Conservation (phyloP, 441 rosid genomes). For the Breynia disticha region DNA sequence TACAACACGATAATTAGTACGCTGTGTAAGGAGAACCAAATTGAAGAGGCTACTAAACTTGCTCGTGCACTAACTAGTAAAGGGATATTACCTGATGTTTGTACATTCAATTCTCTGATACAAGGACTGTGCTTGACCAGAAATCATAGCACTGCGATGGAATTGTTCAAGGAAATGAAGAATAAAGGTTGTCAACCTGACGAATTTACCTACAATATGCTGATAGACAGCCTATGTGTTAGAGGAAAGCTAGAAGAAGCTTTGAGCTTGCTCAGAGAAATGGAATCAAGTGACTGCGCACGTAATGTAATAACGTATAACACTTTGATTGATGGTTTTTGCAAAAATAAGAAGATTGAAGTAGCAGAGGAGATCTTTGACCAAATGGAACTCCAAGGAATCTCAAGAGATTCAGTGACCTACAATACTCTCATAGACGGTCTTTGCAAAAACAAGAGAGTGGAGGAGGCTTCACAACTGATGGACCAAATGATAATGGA, state of each 20-base stretch:
- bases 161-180: constrained; percentile 75
- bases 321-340: constrained; percentile 82
- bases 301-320: constrained; percentile 71
- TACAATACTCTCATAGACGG: constrained; percentile 89
- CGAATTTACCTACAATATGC: constrained; percentile 68
- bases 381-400: constrained; percentile 85
- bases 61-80: constrained; percentile 55
- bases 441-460: constrained; percentile 64
- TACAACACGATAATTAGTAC: constrained; percentile 74
- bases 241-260: constrained; percentile 66
- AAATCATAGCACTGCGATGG: constrained; percentile 49
- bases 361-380: constrained; percentile 90
- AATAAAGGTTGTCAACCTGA: constrained; percentile 73
- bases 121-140: constrained; percentile 66
- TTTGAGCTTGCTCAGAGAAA: constrained; percentile 56
- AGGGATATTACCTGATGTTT: constrained; percentile 66
- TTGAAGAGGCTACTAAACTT: constrained; percentile 69
- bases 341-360: constrained; percentile 60
- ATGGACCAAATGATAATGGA: constrained; percentile 98
- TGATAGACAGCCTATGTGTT: constrained; percentile 67
- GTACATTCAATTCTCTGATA: constrained; percentile 71
- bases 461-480: constrained; percentile 75
- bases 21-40: constrained; percentile 74
- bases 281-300: constrained; percentile 74
- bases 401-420: constrained; percentile 76